Conservation (phyloP, 768 basidiomycete species). For the Tylopilus plumbeoviolaceoides region DNA sequence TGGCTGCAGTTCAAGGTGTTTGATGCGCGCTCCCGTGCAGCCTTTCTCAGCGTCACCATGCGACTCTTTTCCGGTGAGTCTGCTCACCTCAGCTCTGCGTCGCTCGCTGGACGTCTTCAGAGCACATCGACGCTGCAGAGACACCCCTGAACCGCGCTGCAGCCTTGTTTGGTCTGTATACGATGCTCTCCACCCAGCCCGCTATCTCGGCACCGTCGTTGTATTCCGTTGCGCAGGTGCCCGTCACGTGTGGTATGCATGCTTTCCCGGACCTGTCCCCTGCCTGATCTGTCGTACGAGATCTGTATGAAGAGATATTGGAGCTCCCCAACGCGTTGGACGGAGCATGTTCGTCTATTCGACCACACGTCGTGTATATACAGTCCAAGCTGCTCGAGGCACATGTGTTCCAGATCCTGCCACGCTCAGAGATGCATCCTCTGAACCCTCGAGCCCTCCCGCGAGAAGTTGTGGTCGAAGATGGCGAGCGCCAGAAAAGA, state of each 20-base stretch:
- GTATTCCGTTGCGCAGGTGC: slow-evolving; percentile 48
- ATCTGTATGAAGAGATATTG: slow-evolving; percentile 50
- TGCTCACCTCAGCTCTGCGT: not conserved
- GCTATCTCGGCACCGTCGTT: slow-evolving; percentile 48
- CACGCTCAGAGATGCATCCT: slow-evolving; percentile 44
- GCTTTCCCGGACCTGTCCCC: not conserved
- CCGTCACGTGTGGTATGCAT: slow-evolving; percentile 54
- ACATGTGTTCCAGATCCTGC: slow-evolving; percentile 57
- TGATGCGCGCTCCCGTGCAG: slow-evolving; percentile 60
- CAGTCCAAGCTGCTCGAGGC: slow-evolving; percentile 45
- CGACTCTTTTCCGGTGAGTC: slow-evolving; percentile 65
- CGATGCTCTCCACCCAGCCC: slow-evolving; percentile 68
- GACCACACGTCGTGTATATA: slow-evolving; percentile 48
- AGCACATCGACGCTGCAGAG: slow-evolving; percentile 48
- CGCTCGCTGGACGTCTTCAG: slow-evolving; percentile 32
- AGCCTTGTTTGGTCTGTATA: slow-evolving; percentile 67
- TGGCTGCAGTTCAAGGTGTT: slow-evolving; percentile 75
- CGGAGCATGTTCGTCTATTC: slow-evolving; percentile 42
- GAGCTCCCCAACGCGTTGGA: slow-evolving; percentile 45
- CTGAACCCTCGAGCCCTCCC: slow-evolving; percentile 65
- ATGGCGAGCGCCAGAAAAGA: slow-evolving; percentile 44
- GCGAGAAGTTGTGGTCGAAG: slow-evolving; percentile 57
- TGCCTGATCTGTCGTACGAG: slow-evolving; percentile 34
- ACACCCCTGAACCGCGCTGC: slow-evolving; percentile 52
- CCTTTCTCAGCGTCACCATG: slow-evolving; percentile 54